phyloP scores from a whole-genome alignment of 805 yeast genomes.

The Kockiozyma suomiensis region DNA sequence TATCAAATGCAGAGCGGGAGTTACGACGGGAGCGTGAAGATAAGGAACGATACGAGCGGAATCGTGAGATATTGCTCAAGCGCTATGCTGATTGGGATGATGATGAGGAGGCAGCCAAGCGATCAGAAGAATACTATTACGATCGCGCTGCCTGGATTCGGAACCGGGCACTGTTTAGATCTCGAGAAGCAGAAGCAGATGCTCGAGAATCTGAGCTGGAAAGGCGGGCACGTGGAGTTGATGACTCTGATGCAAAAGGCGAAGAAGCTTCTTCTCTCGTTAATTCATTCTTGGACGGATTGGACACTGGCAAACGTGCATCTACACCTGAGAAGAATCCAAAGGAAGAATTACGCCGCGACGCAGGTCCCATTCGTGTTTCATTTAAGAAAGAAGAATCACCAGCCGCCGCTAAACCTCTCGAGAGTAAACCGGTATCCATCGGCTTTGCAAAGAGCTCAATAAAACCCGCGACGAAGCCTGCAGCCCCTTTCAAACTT shows the following conservation, averaged over 20 bases:
- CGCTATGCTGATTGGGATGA: conserved; percentile 34
- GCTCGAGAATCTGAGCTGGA: conserved; percentile 30
- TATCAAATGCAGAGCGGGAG: conserved; percentile 32
- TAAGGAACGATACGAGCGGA: conserved; percentile 11
- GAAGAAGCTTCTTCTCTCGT: conserved; percentile 17
- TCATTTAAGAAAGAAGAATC: conserved; percentile 20
- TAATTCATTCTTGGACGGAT: conserved; percentile 24
- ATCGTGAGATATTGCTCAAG: conserved; percentile 5
- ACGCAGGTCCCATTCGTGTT: conserved; percentile 15
- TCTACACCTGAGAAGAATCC: background rate
- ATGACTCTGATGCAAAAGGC: background rate
- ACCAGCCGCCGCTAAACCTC: background rate
- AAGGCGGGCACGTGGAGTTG: background rate
- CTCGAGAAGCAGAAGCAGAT: conserved; percentile 30
- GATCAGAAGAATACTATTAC: conserved; percentile 33
- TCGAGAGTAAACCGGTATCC: conserved; percentile 19
- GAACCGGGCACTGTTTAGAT: conserved; percentile 24
- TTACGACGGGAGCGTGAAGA: conserved; percentile 28
- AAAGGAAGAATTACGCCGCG: conserved; percentile 20
- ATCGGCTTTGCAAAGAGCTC: conserved; percentile 19
- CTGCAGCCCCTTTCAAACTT: conserved; percentile 5
- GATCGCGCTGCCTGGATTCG: conserved; percentile 34
- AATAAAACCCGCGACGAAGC: conserved; percentile 2
- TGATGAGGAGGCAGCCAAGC: conserved; percentile 26
- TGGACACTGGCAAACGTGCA: background rate